Conservation (phyloP, 805 yeast genomes). For the Schwanniomyces vanrijiae region DNA sequence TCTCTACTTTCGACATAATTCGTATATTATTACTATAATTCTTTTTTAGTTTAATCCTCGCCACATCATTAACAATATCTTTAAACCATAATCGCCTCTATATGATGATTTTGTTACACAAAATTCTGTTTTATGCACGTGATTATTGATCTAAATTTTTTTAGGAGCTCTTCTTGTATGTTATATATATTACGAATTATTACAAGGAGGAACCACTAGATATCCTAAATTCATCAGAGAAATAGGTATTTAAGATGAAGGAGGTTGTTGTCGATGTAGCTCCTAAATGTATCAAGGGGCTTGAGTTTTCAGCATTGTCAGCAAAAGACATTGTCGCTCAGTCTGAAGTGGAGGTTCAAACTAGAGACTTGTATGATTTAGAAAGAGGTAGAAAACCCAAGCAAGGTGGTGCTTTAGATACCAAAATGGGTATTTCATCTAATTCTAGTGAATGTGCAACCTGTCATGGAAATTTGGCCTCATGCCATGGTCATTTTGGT, state of each 20-base stretch:
- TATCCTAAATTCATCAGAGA: background rate
- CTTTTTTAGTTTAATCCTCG: background rate
- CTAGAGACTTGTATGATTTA: slow-evolving; percentile 88
- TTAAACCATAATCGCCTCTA: background rate
- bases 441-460: slow-evolving; percentile 85
- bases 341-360: slow-evolving; percentile 89
- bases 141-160: slow-evolving; percentile 2
- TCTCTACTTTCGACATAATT: slow-evolving; percentile 4
- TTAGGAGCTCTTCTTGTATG: background rate
- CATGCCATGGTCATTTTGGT: slow-evolving; percentile 99
- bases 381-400: slow-evolving; percentile 87
- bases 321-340: slow-evolving; percentile 90
- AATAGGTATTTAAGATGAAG: slow-evolving; percentile 26
- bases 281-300: slow-evolving; percentile 86
- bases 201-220: background rate
- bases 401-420: slow-evolving; percentile 83
- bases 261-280: slow-evolving; percentile 70
- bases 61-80: background rate
- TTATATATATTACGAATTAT: background rate
- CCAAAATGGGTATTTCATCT: slow-evolving; percentile 91
- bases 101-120: background rate
- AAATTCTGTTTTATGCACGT: background rate
- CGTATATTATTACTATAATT: background rate
- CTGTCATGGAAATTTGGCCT: slow-evolving; percentile 86
- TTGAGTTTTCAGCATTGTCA: slow-evolving; percentile 90